Conservation (phyloP, 2,329 filamentous ascomycete genomes). For the Colletotrichum eremochloae region DNA sequence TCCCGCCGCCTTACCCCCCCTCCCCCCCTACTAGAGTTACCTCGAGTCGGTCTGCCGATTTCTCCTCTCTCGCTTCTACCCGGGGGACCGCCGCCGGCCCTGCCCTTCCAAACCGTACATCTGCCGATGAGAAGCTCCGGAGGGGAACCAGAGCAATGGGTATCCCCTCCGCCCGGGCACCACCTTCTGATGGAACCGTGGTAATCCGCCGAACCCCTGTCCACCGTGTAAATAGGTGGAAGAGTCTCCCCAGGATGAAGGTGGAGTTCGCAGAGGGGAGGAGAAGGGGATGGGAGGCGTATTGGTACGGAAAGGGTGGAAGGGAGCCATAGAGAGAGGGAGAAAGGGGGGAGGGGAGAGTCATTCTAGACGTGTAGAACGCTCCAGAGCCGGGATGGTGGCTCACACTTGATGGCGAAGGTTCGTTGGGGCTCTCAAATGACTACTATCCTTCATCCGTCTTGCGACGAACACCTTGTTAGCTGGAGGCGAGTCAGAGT, state of each 20-base stretch:
- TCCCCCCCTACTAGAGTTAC: neutral
- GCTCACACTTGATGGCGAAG: too few relatives aligned
- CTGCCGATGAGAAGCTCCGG: neutral
- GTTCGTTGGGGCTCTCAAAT: neutral
- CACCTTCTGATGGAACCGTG: neutral
- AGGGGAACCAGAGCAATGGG: neutral
- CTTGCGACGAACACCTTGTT: conserved; percentile 11
- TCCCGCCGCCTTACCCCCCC: neutral
- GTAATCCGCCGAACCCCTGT: neutral
- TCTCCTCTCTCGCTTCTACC: neutral
- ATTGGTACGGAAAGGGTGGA: neutral
- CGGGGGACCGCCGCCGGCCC: too few relatives aligned
- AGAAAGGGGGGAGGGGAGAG: neutral
- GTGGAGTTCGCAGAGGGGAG: neutral
- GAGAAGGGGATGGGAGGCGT: neutral
- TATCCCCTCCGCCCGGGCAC: neutral
- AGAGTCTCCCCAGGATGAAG: conserved; percentile 1
- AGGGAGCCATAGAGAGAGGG: neutral
- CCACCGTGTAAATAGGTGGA: neutral
- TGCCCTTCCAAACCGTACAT: neutral
- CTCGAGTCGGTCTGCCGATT: neutral
- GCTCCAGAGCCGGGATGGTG: neutral
- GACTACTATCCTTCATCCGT: neutral
- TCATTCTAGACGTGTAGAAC: neutral
- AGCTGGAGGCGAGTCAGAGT: neutral